These are phyloP conservation scores for Boletus edulis DNA, from an alignment of 768 basidiomycete species.

Conservation along the genomic window DNA sequence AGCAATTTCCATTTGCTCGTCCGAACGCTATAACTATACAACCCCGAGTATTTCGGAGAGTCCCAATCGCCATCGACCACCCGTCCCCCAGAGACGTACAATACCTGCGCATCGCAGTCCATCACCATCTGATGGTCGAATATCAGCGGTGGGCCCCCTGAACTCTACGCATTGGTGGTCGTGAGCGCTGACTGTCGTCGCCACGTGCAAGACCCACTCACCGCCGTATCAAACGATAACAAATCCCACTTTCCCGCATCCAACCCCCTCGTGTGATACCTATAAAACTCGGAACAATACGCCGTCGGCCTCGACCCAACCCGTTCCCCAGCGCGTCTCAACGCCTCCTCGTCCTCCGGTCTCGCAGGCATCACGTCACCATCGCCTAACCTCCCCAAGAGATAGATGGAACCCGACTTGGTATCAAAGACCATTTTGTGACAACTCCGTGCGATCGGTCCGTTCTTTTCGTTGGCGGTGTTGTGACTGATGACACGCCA, in stretches of 20 bases:
- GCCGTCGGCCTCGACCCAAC: slow-evolving; percentile 20
- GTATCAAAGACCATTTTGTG: slow-evolving; percentile 82
- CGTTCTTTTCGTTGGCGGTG: slow-evolving; percentile 56
- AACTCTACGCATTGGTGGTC: slow-evolving; percentile 36
- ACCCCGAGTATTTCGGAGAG: slow-evolving; percentile 58
- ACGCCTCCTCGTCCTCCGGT: slow-evolving; percentile 21
- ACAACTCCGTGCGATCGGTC: slow-evolving; percentile 70
- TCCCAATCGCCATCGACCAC: slow-evolving; percentile 66
- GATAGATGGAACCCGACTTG: slow-evolving; percentile 66
- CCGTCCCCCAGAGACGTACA: slow-evolving; percentile 78
- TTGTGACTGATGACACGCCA: slow-evolving; percentile 62
- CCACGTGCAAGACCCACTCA: slow-evolving; percentile 30
- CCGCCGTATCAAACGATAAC: slow-evolving; percentile 64
- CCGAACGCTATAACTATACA: slow-evolving; percentile 70
- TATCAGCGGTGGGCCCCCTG: slow-evolving; percentile 68
- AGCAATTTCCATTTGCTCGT: slow-evolving; percentile 65
- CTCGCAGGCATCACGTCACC: slow-evolving; percentile 39
- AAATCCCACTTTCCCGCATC: slow-evolving; percentile 72
- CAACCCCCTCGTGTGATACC: slow-evolving; percentile 44
- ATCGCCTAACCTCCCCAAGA: slow-evolving; percentile 69
- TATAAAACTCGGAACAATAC: slow-evolving; percentile 69
- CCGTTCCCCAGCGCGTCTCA: slow-evolving; percentile 23
- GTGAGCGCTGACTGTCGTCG: neutral
- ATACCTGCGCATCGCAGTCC: slow-evolving; percentile 63
- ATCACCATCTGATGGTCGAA: slow-evolving; percentile 84